Conservation (phyloP, 257 asterid genomes). For the Perilla frutescens region DNA sequence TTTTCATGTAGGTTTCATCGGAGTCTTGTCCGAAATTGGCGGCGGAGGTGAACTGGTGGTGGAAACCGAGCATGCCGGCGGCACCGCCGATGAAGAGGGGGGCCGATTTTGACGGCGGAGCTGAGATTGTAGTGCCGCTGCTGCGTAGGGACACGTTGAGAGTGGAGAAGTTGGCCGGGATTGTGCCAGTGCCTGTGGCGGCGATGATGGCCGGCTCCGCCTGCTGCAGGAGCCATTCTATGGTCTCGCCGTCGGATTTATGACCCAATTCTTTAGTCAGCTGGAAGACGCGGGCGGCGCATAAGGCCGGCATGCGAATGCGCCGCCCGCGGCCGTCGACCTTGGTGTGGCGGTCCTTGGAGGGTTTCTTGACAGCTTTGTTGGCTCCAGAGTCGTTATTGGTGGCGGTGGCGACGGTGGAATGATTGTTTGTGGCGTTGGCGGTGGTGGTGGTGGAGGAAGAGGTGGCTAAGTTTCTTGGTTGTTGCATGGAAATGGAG, state of each 20-base stretch:
- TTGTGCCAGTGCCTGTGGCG: slow-evolving; percentile 67
- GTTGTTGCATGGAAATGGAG: slow-evolving; percentile 42
- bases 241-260: slow-evolving; percentile 62
- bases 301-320: slow-evolving; percentile 65
- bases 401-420: not conserved
- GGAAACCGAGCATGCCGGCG: slow-evolving; percentile 66
- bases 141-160: slow-evolving; percentile 69
- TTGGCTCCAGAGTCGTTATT: slow-evolving; percentile 1
- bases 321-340: slow-evolving; percentile 69
- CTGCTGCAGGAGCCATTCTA: slow-evolving; percentile 64
- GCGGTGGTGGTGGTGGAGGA: slow-evolving; percentile 20
- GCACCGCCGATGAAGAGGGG: slow-evolving; percentile 64
- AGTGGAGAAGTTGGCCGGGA: slow-evolving; percentile 73
- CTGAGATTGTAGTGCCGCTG: slow-evolving; percentile 68
- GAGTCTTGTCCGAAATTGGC: slow-evolving; percentile 48
- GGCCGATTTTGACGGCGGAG: slow-evolving; percentile 63
- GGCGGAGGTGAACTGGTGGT: slow-evolving; percentile 55
- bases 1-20: slow-evolving; percentile 58
- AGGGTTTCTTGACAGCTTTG: slow-evolving; percentile 45
- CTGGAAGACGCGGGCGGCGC: slow-evolving; percentile 67
- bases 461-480: slow-evolving; percentile 30
- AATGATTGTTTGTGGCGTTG: not conserved
- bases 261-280: slow-evolving; percentile 60
- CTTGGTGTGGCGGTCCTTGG: slow-evolving; percentile 63
- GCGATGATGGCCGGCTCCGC: slow-evolving; percentile 60